phyloP scores from a whole-genome alignment of 2,329 filamentous ascomycete species.

The Trichophyton equinum region DNA sequence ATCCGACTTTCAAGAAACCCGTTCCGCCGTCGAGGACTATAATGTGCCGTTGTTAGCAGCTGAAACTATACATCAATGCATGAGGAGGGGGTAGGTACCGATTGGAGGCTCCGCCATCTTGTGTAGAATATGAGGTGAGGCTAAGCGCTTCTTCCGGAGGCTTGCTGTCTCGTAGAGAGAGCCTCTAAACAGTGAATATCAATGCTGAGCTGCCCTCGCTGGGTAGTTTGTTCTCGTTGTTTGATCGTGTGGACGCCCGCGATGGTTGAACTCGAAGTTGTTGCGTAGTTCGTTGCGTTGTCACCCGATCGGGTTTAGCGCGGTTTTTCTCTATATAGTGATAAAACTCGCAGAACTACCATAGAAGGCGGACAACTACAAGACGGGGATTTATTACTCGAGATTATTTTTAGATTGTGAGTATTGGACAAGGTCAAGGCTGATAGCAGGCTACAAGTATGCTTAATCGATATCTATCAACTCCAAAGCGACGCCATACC shows the following conservation, averaged over 20 bases:
- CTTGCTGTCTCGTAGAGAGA: background rate
- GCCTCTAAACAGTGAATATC: background rate
- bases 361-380: no score
- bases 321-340: background rate
- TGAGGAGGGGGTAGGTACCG: slow-evolving; percentile 26
- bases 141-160: background rate
- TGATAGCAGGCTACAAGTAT: background rate
- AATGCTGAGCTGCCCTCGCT: background rate
- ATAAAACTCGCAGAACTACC: background rate
- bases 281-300: background rate
- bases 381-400: no score
- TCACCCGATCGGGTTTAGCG: background rate
- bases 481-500: background rate
- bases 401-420: background rate
- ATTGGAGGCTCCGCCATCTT: slow-evolving; percentile 39
- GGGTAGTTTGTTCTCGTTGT: background rate
- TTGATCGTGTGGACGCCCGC: background rate
- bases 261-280: background rate
- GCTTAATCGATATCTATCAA: background rate
- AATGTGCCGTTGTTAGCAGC: slow-evolving; percentile 20
- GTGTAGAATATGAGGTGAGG: background rate
- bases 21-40: slow-evolving; percentile 98
- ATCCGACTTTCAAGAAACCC: slow-evolving; percentile 98
- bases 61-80: slow-evolving; percentile 2
- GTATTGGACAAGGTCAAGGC: no score